Base-by-base conservation (phyloP, 2,329 filamentous ascomycete genomes). In the Pseudogymnoascus sp. region DNA sequence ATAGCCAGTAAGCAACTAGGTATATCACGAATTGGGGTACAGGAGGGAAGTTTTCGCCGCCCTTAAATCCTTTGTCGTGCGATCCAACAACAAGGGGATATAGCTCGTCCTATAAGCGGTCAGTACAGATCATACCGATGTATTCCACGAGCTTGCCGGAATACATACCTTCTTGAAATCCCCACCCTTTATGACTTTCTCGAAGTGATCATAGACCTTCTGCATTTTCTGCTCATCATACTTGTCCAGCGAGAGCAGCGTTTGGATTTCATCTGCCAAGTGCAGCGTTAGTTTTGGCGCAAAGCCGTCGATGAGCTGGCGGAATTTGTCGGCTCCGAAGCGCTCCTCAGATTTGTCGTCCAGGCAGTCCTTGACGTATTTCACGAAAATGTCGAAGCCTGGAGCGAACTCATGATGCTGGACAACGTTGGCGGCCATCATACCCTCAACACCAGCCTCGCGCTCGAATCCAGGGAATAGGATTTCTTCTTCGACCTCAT, bases 371-470 rank as follows among this genome's bases (percentile, higher is more conserved):
- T 68, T 64, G 7, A 76, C 59, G 65, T 78, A 79, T 4, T 50
- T 65, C 14, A 66, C 66, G 28, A 76, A 76, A 0, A 60, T 60
- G 0, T 72, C 67, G 2, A 80, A 62, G 0, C 77, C 76, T 0
- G 66, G 67, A 14, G 75, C 70, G 63, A 81, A 80, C 1, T 69
- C 68, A 7, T 72, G 69, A 64, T 80, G 78, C 61, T 81, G 77
- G 16, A 74, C 72, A 2, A 79, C 69, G 65, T 77, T 80, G 50
- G 63, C 67, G 12, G 76, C 75, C 77, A 79, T 79, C 24, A 78
- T 64, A 0, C 74, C 75, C 40, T 69, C 66, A 10, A 74, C 71
- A 0, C 73, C 76, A 3, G 72, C 65, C 22, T 75, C 62, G 37
- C 68, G 63, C 64, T 78, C 75, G 10, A 79, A 70, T 2, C 69